Base-by-base conservation (phyloP, 1,139 yeast genomes). In the Candida buenavistaensis region DNA sequence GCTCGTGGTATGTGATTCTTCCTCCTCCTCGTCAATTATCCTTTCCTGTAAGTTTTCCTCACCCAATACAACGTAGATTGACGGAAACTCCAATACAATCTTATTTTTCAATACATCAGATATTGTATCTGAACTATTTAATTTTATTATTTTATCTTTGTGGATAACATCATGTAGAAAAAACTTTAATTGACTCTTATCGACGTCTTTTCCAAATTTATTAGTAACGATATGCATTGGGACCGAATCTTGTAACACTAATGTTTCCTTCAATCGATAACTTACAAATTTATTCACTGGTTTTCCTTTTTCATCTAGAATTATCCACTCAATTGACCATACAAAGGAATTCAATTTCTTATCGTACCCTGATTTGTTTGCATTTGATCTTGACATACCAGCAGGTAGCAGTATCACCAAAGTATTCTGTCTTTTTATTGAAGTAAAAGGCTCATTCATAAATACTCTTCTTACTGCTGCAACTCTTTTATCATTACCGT, bases 251-350 rank as follows among this genome's bases (percentile, higher is more conserved):
- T 45, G 47, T 14, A 75, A 38, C 0, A 43, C 25, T 6, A 52
- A 40, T n/a, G 43, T 45, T 36, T 75, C 81, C 39, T 67, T 72
- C 14, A 75, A 54, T 35, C 77, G 55, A 42, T 68, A 77, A 41
- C 78, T 73, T 23, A 72, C 40, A 44, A 73, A 69, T 7, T 59
- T 54, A 8, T 56, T 46, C 19, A 48, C 30, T 23, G 52, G 52
- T 5, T 38, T 36, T 0, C 57, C 59, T 4, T 50, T 43, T 3
- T 48, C 44, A 22, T 64, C 60, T n/a, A 72, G 49, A 6, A 78
- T 48, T 0, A 75, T 55, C 85, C 89, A 82, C 53, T 89, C 95
- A 0, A 88, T 57, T 0, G 96, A 82, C 96, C 97, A 89, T 14
- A 75, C 74, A 54, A 75, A 82, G 17, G 75, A 58, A 29, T 79